These are phyloP conservation scores for Phaeosphaeria sp. DNA, from an alignment of 2,329 filamentous ascomycete genomes.

Conservation along the genomic window DNA sequence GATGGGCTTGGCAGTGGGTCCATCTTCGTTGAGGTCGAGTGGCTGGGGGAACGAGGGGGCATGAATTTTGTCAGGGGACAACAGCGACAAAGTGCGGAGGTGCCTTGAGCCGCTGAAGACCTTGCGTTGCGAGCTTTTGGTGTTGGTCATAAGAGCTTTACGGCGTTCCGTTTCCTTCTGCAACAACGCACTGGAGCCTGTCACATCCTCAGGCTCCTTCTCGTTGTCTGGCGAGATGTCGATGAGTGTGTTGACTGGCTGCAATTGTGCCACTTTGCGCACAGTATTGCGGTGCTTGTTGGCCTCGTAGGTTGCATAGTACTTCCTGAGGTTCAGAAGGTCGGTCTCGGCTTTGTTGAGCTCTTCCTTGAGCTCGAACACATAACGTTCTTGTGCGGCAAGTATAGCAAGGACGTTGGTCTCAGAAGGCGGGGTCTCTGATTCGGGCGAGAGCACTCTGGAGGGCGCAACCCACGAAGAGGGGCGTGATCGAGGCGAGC, in stretches of 20 bases:
- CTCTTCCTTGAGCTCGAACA: constrained; percentile 91
- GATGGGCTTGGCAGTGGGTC: constrained; percentile 19
- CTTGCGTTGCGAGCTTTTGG: constrained; percentile 59
- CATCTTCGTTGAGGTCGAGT: constrained; percentile 45
- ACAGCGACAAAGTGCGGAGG: constrained; percentile 75
- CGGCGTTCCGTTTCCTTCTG: constrained; percentile 74
- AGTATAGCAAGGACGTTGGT: constrained; percentile 80
- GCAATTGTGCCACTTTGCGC: constrained; percentile 61
- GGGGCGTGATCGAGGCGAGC: constrained; percentile 45
- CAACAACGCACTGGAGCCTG: constrained; percentile 53
- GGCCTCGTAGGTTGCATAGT: constrained; percentile 81
- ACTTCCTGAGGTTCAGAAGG: constrained; percentile 77
- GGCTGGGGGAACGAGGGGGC: constrained; percentile 47
- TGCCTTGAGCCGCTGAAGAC: constrained; percentile 69
- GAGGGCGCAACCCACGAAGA: constrained; percentile 48
- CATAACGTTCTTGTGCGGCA: constrained; percentile 87
- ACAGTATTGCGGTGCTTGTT: constrained; percentile 76
- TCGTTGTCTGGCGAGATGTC: constrained; percentile 31
- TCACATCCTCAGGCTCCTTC: constrained; percentile 52
- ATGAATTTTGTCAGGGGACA: constrained; percentile 67
- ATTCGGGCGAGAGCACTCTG: constrained; percentile 35
- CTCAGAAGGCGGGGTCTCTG: constrained; percentile 35
- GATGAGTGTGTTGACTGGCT: constrained; percentile 57
- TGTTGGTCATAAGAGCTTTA: constrained; percentile 67
- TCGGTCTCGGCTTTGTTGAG: constrained; percentile 82